Percentiles rank a stretch among this genome's conserved stretches.
Conservation (phyloP, 257 asterid species). For the Cynanchum wilfordii region DNA sequence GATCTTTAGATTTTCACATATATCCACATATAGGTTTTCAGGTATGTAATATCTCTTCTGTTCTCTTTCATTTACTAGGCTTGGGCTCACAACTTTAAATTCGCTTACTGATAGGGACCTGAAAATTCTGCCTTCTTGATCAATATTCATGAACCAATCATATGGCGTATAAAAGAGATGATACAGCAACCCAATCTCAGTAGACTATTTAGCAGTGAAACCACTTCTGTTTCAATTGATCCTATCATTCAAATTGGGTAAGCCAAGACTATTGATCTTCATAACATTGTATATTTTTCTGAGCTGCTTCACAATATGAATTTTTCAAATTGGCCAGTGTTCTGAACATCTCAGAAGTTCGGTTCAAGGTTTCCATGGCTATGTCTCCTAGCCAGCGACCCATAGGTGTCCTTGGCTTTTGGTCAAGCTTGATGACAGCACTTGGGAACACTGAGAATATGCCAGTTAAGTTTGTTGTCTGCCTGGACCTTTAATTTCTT, state of each 20-base stretch:
- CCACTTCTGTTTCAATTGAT: conserved; percentile 93
- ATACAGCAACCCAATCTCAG: conserved; percentile 70
- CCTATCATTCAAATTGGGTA: conserved; percentile 94
- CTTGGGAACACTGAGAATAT: conserved; percentile 97
- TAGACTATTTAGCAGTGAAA: conserved; percentile 52
- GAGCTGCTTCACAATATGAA: background rate
- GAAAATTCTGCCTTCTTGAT: conserved; percentile 87
- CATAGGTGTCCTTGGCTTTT: conserved; percentile 98
- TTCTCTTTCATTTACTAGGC: conserved; percentile 11
- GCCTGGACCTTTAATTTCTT: conserved; percentile 9
- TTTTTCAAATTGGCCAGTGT: conserved; percentile 61
- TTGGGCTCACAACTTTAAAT: conserved; percentile 3
- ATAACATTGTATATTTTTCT: conserved; percentile 10
- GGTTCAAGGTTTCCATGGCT: conserved; percentile 92
- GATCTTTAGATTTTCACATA: conserved; percentile 77
- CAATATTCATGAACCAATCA: conserved; percentile 91
- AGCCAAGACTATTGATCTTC: conserved; percentile 14
- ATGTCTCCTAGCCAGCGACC: conserved; percentile 99
- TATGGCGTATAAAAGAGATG: conserved; percentile 96
- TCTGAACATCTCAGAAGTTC: conserved; percentile 83
- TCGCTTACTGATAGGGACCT: conserved; percentile 61
- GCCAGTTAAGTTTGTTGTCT: conserved; percentile 64
- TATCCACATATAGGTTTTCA: conserved; percentile 95
- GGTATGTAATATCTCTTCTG: conserved; percentile 40
- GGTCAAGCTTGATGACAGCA: conserved; percentile 99